Evolutionary conservation across 129 eudicot genomes (phyloP).

Genomic region (Helianthus annuus): HanXRQr2.0-SUNRISE NC_035438.2:10596893-10597392

Average conservation of each 20-base stretch:
- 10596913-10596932: constrained; percentile 80
- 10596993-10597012: constrained; percentile 37
- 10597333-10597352: background rate
- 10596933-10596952: constrained; percentile 73
- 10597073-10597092: constrained; percentile 19
- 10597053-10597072: constrained; percentile 46
- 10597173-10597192: constrained; percentile 27
- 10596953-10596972: constrained; percentile 52
- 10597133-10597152: constrained; percentile 22
- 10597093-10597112: constrained; percentile 19
- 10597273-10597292: constrained; percentile 1
- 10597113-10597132: background rate
- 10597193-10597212: constrained; percentile 10
- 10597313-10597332: background rate
- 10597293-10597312: background rate
- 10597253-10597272: constrained; percentile 6
- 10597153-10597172: constrained; percentile 25
- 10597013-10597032: constrained; percentile 32
- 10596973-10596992: constrained; percentile 37
- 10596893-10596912: constrained; percentile 83
- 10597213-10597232: constrained; percentile 37
- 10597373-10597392: too few species aligned
- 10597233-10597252: constrained; percentile 36
- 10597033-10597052: constrained; percentile 40
- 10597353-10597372: too few species aligned